Base-by-base conservation (phyloP, 306 rosid species). In the Notholithocarpus densiflorus region DNA sequence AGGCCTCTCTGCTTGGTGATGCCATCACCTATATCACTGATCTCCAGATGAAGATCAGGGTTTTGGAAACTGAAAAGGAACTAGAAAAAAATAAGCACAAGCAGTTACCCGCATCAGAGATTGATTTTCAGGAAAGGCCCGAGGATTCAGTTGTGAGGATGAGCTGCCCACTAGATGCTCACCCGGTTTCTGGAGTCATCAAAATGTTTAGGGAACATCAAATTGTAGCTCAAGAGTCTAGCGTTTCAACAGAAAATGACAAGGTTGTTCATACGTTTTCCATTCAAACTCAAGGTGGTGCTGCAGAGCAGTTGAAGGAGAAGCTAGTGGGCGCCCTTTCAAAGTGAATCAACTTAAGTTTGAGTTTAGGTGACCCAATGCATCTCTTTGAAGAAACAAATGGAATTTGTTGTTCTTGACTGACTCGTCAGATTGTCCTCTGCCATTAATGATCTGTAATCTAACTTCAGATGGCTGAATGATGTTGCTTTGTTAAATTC, bases 1-100 rank as follows among this genome's bases (percentile, higher is more conserved):
- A 93, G 85, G 98, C 98, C 18, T 93, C 98, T 76, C 87, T 93
- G 3, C 98, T 93, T 29, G 98, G 98, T 5, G 97, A 93, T 72
- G 97, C 98, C 75, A 93, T 93, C 61, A 80, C 97, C 10, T 88
- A 88, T 53, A 93, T 93, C 79, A 93, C 94, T 0, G 97, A 93
- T 87, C 97, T 93, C 31, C 98, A 93, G 82, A 87, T 76, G 84
- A 93, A 90, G 89, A 84, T 93, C 78, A 87, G 86, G 89, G 89
- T 92, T 32, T 70, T 93, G 88, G 98, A 93, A 81, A 71, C 93
- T 8, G 98, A 93, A 79, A 90, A 90, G 80, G 86, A 84, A 79
- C 86, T 87, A 73, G 80, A 37, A 6, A 84, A 73, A 86, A 85
- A 79, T 32, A 83, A 84, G 43, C 87, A 85, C 17, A 85, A 69